Conservation (phyloP, 345 rosid species). For the Hirschfeldia incana region DNA sequence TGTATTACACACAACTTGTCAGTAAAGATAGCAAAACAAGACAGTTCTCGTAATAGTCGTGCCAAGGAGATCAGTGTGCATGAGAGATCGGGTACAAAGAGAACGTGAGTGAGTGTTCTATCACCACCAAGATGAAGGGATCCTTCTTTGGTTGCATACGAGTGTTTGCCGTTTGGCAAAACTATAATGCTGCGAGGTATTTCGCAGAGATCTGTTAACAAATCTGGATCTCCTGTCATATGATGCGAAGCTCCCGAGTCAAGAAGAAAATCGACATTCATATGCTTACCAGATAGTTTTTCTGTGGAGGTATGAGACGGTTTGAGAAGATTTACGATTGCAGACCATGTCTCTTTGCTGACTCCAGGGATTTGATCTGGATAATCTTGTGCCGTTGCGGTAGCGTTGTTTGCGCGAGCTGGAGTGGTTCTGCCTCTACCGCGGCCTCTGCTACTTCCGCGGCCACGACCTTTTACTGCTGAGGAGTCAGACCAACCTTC, state of each 20-base stretch:
- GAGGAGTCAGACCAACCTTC: neutral
- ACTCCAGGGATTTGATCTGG: neutral
- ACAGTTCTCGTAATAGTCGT: neutral
- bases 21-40: neutral
- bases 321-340: neutral
- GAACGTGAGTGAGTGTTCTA: neutral
- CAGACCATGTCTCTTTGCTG: neutral
- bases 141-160: neutral
- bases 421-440: neutral
- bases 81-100: neutral
- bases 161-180: neutral
- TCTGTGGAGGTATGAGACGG: neutral
- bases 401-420: neutral
- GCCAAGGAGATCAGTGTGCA: neutral
- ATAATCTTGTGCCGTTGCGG: neutral
- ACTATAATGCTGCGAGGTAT: neutral
- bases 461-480: neutral
- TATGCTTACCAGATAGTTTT: neutral
- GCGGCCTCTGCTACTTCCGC: neutral
- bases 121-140: neutral
- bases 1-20: neutral
- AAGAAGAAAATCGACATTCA: neutral
- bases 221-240: neutral
- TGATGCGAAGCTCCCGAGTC: neutral
- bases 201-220: neutral